These are phyloP conservation scores for Vitis labrusca DNA, from an alignment of 164 flowering plant species.

Conservation along the genomic window DNA sequence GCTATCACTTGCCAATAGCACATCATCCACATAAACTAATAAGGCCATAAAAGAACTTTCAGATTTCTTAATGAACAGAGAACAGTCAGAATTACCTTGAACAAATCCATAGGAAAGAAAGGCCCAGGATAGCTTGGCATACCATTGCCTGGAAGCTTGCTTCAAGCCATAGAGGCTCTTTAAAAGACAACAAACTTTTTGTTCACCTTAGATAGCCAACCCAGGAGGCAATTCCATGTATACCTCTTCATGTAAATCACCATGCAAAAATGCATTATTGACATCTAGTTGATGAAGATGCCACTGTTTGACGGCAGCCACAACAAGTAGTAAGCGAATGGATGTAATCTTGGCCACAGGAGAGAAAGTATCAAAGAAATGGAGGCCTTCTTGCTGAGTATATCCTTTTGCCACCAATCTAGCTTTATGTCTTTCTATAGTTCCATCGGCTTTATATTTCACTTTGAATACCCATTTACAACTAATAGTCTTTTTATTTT, in stretches of 20 bases:
- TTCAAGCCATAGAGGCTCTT: conserved; percentile 8
- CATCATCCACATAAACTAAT: conserved; percentile 8
- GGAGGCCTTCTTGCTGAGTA: conserved; percentile 1
- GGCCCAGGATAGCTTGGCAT: neutral
- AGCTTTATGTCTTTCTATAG: conserved; percentile 2
- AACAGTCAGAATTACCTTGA: neutral
- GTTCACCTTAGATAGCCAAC: too few relatives aligned
- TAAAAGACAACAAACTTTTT: neutral
- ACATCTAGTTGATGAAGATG: conserved; percentile 1
- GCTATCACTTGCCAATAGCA: neutral
- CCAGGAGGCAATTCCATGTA: conserved; percentile 2
- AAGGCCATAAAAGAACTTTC: neutral
- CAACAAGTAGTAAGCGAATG: neutral
- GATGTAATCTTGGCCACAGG: neutral
- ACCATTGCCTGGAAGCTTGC: conserved; percentile 5
- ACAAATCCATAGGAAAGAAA: neutral
- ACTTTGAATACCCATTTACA: conserved; percentile 10
- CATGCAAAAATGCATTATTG: conserved; percentile 5
- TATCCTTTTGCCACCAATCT: conserved; percentile 9
- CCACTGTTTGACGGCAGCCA: neutral
- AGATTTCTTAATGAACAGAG: neutral
- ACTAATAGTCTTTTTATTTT: neutral
- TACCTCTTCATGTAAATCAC: neutral
- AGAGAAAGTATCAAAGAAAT: conserved; percentile 7
- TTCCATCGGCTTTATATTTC: conserved; percentile 6